These are phyloP conservation scores for Scutellaria baicalensis DNA, from an alignment of 257 asterid genomes.

Conservation along the genomic window DNA sequence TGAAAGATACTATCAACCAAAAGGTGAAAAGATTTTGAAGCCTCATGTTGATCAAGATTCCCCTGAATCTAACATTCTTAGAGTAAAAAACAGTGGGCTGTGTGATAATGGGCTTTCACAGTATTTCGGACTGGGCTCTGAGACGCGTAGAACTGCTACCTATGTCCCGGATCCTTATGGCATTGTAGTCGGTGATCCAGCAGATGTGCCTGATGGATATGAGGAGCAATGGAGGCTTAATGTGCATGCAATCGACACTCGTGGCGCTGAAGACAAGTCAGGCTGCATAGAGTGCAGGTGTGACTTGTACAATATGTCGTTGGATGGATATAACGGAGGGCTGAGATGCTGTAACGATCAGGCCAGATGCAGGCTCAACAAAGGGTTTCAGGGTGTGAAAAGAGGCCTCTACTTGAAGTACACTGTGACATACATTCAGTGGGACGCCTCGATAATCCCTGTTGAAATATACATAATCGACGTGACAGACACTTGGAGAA, in stretches of 20 bases:
- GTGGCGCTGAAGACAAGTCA: constrained; percentile 42
- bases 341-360: constrained; percentile 50
- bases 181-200: constrained; percentile 46
- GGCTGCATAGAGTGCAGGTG: constrained; percentile 66
- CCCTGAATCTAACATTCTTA: constrained; percentile 4
- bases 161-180: constrained; percentile 58
- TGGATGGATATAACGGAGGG: constrained; percentile 48
- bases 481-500: constrained; percentile 36
- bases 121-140: constrained; percentile 63
- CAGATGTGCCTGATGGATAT: constrained; percentile 36
- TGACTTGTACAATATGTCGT: constrained; percentile 45
- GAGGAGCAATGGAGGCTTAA: constrained; percentile 56
- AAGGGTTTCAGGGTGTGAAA: constrained; percentile 30
- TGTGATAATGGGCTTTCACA: constrained; percentile 36
- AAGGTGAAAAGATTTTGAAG: neutral
- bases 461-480: constrained; percentile 50
- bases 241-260: constrained; percentile 62
- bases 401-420: constrained; percentile 48
- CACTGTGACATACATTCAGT: constrained; percentile 43
- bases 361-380: constrained; percentile 35
- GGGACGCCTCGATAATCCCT: constrained; percentile 48
- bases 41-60: neutral
- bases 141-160: constrained; percentile 48
- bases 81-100: constrained; percentile 33
- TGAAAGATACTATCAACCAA: constrained; percentile 21